phyloP scores from a whole-genome alignment of 2,329 filamentous ascomycete species.

The Fusarium concolor region DNA sequence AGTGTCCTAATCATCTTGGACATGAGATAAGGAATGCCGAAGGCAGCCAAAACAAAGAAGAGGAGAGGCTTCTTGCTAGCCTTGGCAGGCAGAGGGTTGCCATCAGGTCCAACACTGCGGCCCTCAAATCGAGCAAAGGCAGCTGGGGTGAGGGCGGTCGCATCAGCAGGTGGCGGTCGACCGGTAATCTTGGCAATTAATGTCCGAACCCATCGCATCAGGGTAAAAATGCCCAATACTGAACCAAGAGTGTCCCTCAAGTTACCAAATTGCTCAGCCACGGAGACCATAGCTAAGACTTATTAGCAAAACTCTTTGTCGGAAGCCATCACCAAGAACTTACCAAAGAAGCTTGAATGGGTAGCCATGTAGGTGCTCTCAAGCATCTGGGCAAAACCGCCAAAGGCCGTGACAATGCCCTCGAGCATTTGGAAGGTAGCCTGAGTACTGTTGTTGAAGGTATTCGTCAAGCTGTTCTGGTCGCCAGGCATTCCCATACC shows the following conservation, averaged over 20 bases:
- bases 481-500: conserved; percentile 76
- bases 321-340: conserved; percentile 46
- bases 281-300: conserved; percentile 88
- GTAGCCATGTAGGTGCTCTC: conserved; percentile 99
- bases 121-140: conserved; percentile 92
- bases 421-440: conserved; percentile 99
- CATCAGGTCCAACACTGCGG: conserved; percentile 68
- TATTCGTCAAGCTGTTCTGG: conserved; percentile 92
- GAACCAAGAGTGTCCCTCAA: conserved; percentile 93
- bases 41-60: conserved; percentile 94
- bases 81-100: conserved; percentile 72
- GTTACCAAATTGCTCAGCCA: conserved; percentile 96
- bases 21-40: conserved; percentile 97
- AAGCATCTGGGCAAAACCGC: conserved; percentile 98
- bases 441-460: conserved; percentile 93
- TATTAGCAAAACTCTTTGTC: conserved; percentile 10
- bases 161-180: conserved; percentile 87
- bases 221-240: conserved; percentile 92
- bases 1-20: conserved; percentile 91
- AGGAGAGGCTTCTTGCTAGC: conserved; percentile 96
- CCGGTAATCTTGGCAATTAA: conserved; percentile 93
- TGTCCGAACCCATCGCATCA: conserved; percentile 94
- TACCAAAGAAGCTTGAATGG: conserved; percentile 98
- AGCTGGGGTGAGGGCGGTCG: conserved; percentile 86
- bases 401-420: conserved; percentile 95